Conservation (phyloP, 2,329 filamentous ascomycete genomes). For the Aureobasidium sp. region DNA sequence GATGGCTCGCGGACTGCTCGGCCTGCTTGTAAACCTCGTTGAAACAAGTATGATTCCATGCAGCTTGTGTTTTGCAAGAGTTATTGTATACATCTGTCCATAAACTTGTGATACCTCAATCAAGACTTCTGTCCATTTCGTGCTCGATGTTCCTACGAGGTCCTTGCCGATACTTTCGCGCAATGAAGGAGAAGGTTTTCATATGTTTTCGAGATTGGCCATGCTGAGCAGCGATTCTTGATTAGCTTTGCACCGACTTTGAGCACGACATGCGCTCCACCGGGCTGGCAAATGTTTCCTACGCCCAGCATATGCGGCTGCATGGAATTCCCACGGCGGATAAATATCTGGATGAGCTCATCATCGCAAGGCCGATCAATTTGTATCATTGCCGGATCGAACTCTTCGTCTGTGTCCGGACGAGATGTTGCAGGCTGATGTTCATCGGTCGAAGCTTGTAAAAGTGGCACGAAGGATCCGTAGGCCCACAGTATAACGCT, state of each 20-base stretch:
- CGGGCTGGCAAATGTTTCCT: slow-evolving; percentile 16
- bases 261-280: slow-evolving; percentile 16
- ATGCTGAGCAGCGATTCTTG: slow-evolving; percentile 13
- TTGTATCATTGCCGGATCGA: slow-evolving; percentile 19
- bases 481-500: slow-evolving; percentile 17
- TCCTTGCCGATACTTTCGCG: slow-evolving; percentile 1
- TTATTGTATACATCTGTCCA: neutral
- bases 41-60: neutral
- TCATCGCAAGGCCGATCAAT: slow-evolving; percentile 21
- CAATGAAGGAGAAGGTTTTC: slow-evolving; percentile 1
- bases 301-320: slow-evolving; percentile 20
- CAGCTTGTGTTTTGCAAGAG: neutral
- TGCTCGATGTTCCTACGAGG: neutral
- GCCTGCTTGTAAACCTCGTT: neutral
- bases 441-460: slow-evolving; percentile 6
- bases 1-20: neutral
- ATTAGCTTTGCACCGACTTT: slow-evolving; percentile 20
- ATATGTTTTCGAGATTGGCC: slow-evolving; percentile 8
- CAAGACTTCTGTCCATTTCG: neutral
- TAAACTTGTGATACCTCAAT: neutral
- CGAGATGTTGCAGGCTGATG: neutral
- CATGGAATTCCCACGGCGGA: slow-evolving; percentile 19
- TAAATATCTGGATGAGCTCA: slow-evolving; percentile 21
- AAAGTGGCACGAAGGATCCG: slow-evolving; percentile 15
- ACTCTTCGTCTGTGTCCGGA: neutral